Conservation (phyloP, 768 basidiomycete species). For the Suillus hirtellus region DNA sequence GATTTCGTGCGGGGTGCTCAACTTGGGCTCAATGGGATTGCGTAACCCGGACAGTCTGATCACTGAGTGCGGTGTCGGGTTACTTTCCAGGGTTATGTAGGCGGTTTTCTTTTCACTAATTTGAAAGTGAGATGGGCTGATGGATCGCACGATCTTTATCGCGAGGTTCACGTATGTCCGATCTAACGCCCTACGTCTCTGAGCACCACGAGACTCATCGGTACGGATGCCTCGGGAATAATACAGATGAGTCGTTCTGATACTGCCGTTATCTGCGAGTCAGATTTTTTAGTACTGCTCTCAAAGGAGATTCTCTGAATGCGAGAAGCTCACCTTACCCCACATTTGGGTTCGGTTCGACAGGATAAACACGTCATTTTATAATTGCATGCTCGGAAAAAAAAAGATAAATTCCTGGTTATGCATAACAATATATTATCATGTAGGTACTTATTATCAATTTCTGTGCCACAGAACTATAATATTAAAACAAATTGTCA, state of each 20-base stretch:
- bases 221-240: no score
- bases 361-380: not conserved
- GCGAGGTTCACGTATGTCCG: conserved; percentile 40
- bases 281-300: not conserved
- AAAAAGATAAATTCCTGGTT: not conserved
- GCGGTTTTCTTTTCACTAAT: conserved; percentile 11
- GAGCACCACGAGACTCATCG: conserved; percentile 30
- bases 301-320: not conserved
- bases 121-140: not conserved
- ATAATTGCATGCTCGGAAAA: not conserved
- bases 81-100: conserved; percentile 46
- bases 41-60: conserved; percentile 28
- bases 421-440: not conserved
- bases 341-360: not conserved
- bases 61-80: conserved; percentile 31
- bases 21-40: conserved; percentile 45
- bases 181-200: conserved; percentile 43
- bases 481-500: not conserved
- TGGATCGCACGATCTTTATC: conserved; percentile 30
- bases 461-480: not conserved
- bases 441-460: not conserved
- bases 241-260: not conserved
- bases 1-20: conserved; percentile 33
- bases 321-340: not conserved
- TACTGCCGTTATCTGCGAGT: not conserved